A percentile compares a stretch with the other conserved stretches of the same genome.
These are phyloP conservation scores for Bifiguratus adelaidae DNA, from an alignment of 192 early-diverging fungal genomes.

Conservation along the genomic window DNA sequence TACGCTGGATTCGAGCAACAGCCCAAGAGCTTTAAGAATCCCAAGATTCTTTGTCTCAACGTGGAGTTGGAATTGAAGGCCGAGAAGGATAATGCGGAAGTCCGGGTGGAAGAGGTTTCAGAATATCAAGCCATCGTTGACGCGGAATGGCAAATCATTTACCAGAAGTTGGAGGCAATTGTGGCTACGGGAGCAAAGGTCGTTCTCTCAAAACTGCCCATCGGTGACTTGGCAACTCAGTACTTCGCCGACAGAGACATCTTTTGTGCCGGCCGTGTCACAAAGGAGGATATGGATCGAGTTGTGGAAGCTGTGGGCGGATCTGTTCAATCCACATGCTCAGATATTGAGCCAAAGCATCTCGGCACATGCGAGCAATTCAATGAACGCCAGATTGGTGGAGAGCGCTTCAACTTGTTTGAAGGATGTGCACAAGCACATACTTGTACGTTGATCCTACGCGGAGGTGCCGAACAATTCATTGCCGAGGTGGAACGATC, in stretches of 20 bases:
- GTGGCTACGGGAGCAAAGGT: constrained; percentile 93
- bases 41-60: constrained; percentile 88
- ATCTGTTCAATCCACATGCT: constrained; percentile 81
- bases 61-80: constrained; percentile 99
- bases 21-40: constrained; percentile 87
- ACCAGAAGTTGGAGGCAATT: constrained; percentile 95
- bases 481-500: constrained; percentile 97
- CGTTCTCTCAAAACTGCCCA: constrained; percentile 93
- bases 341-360: constrained; percentile 70
- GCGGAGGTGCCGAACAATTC: constrained; percentile 99
- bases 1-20: constrained; percentile 99
- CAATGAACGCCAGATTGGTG: constrained; percentile 95
- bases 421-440: constrained; percentile 86
- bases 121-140: constrained; percentile 99
- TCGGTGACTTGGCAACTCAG: constrained; percentile 98
- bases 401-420: constrained; percentile 96
- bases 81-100: constrained; percentile 99
- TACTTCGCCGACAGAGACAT: constrained; percentile 99
- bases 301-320: constrained; percentile 94
- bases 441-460: constrained; percentile 91
- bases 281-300: constrained; percentile 86
- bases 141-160: constrained; percentile 99
- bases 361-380: constrained; percentile 85
- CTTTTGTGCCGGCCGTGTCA: constrained; percentile 97
- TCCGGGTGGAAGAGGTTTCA: constrained; percentile 87